phyloP scores from a whole-genome alignment of 192 early-diverging fungal genomes.

The Backusella macrospora region DNA sequence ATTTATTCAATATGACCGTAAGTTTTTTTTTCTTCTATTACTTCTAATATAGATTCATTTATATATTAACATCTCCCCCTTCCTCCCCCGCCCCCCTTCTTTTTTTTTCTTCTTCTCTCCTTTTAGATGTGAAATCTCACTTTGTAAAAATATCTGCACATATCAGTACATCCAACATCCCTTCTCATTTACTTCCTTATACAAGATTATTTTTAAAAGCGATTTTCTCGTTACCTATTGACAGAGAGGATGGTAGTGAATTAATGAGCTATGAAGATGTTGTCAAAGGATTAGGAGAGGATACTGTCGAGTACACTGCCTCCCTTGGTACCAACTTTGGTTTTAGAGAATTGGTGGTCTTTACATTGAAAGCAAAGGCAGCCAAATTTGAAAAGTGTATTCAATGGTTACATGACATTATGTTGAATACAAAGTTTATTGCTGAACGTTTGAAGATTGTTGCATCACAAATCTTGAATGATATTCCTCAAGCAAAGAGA shows the following conservation, averaged over 20 bases:
- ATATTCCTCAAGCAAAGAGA: constrained; percentile 58
- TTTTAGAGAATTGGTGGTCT: constrained; percentile 42
- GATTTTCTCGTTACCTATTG: constrained; percentile 55
- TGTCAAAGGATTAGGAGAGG: constrained; percentile 53
- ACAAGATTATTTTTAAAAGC: constrained; percentile 56
- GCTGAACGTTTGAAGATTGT: constrained; percentile 58
- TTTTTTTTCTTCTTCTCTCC: neutral
- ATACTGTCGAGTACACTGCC: constrained; percentile 53
- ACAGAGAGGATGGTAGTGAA: constrained; percentile 37
- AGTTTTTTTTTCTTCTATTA: constrained; percentile 2
- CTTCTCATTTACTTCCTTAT: constrained; percentile 51
- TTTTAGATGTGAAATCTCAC: constrained; percentile 53
- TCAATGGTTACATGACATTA: constrained; percentile 54
- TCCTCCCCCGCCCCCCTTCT: no score
- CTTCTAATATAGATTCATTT: neutral
- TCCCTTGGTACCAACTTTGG: constrained; percentile 41
- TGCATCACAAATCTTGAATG: constrained; percentile 54
- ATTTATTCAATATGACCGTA: constrained; percentile 62
- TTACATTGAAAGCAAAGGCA: constrained; percentile 44
- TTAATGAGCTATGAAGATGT: constrained; percentile 53
- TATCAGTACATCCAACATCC: constrained; percentile 48
- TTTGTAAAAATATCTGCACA: constrained; percentile 55
- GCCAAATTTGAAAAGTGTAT: constrained; percentile 55
- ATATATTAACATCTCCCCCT: neutral
- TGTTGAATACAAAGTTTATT: constrained; percentile 60